A percentile compares a stretch with the other conserved stretches of the same genome.
Conservation (phyloP, 495 filamentous ascomycete genomes). For the Penicillium maclennaniae region DNA sequence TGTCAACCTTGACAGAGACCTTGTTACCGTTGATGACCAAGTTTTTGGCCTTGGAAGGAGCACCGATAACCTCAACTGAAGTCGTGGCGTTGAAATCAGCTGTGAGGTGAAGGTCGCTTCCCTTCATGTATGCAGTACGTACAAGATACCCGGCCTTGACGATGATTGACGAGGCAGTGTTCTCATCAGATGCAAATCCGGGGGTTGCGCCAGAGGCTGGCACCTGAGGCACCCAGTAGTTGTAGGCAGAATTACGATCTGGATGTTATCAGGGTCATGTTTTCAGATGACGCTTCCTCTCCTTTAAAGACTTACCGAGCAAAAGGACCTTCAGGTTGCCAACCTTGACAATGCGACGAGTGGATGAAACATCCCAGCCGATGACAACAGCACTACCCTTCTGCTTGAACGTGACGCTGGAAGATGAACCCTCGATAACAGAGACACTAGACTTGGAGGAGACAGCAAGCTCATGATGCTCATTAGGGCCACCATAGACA, state of each 20-base stretch:
- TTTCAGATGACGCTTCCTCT: not conserved
- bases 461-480: slow-evolving; percentile 66
- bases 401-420: slow-evolving; percentile 37
- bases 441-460: slow-evolving; percentile 35
- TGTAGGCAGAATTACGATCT: slow-evolving; percentile 71
- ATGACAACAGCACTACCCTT: slow-evolving; percentile 47
- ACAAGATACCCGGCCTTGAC: slow-evolving; percentile 75
- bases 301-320: slow-evolving; percentile 32
- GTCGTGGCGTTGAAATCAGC: slow-evolving; percentile 73
- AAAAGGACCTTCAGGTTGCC: slow-evolving; percentile 54
- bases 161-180: slow-evolving; percentile 51
- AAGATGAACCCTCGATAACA: slow-evolving; percentile 46
- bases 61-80: slow-evolving; percentile 61
- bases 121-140: slow-evolving; percentile 53
- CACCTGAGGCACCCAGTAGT: slow-evolving; percentile 66
- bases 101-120: slow-evolving; percentile 51
- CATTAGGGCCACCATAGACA: slow-evolving; percentile 65
- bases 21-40: slow-evolving; percentile 58
- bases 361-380: slow-evolving; percentile 51
- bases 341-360: slow-evolving; percentile 52
- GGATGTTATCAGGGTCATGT: slow-evolving; percentile 1
- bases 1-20: slow-evolving; percentile 35
- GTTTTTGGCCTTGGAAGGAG: slow-evolving; percentile 43
- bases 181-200: slow-evolving; percentile 37
- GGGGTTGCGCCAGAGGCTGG: slow-evolving; percentile 27